Evolutionary conservation across 2,329 filamentous ascomycete genomes (phyloP).

Genomic region (Phyllosticta paracitricarpa): DNA sequence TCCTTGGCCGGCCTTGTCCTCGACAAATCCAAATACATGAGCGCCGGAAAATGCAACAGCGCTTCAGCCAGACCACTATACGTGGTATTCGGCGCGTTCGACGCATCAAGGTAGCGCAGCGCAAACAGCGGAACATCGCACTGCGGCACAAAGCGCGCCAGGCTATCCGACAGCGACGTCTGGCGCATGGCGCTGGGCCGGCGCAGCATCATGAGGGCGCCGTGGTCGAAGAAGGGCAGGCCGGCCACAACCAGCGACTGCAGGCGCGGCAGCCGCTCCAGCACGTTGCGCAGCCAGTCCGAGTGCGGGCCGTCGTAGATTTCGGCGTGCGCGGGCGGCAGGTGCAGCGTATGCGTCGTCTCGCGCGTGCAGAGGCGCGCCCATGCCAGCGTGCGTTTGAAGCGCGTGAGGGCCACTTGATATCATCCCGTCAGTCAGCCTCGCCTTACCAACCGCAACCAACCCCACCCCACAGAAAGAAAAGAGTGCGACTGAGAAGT

Average conservation of each 20-base stretch:
- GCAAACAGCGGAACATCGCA: slow-evolving; percentile 31
- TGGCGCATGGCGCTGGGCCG: slow-evolving; percentile 21
- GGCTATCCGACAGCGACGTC: slow-evolving; percentile 14
- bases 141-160: not conserved
- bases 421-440: no score
- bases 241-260: slow-evolving; percentile 50
- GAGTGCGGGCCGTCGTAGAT: slow-evolving; percentile 49
- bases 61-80: slow-evolving; percentile 43
- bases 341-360: slow-evolving; percentile 51
- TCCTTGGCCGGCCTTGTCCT: slow-evolving; percentile 41
- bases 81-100: slow-evolving; percentile 49
- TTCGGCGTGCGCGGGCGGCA: slow-evolving; percentile 51
- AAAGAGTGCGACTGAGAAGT: no score
- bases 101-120: slow-evolving; percentile 47
- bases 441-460: no score
- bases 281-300: slow-evolving; percentile 49
- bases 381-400: slow-evolving; percentile 46
- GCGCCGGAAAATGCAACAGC: slow-evolving; percentile 41
- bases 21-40: slow-evolving; percentile 51
- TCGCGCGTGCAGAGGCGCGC: slow-evolving; percentile 43
- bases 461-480: no score
- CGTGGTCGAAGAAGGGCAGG: slow-evolving; percentile 53
- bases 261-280: slow-evolving; percentile 47
- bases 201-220: slow-evolving; percentile 42
- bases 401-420: slow-evolving; percentile 47